phyloP scores from a whole-genome alignment of 129 eudicot species.

The Heracleum sosnowskyi region DNA sequence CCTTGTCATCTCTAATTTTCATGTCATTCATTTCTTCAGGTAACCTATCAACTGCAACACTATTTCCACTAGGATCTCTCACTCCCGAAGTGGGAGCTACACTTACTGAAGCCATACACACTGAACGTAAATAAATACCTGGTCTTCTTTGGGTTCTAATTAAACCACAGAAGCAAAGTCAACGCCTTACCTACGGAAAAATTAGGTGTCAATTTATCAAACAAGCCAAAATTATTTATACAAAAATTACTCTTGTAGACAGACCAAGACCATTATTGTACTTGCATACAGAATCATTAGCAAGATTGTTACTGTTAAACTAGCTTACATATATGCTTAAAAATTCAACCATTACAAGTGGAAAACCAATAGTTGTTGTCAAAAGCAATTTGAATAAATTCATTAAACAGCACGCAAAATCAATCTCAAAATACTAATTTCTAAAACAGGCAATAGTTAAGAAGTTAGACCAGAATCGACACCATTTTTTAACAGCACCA shows the following conservation, averaged over 20 bases:
- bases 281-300: not conserved
- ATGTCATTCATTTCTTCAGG: conserved; percentile 85
- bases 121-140: not conserved
- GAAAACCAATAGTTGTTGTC: not conserved
- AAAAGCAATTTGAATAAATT: not conserved
- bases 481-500: not conserved
- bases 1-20: conserved; percentile 88
- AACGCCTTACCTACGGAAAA: not conserved
- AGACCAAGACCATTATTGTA: not conserved
- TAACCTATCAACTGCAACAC: conserved; percentile 45
- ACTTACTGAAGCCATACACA: conserved; percentile 52
- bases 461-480: not conserved
- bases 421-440: not conserved
- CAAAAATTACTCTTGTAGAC: not conserved
- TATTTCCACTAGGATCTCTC: conserved; percentile 48
- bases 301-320: not conserved
- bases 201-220: not conserved
- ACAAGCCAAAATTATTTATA: not conserved
- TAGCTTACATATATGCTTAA: not conserved
- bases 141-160: not conserved
- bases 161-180: not conserved
- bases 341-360: too few species aligned
- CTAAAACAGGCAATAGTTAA: not conserved
- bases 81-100: conserved; percentile 45
- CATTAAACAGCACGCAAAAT: not conserved